Conservation (phyloP, 768 basidiomycete species). For the Termitomyces bulborhizus region DNA sequence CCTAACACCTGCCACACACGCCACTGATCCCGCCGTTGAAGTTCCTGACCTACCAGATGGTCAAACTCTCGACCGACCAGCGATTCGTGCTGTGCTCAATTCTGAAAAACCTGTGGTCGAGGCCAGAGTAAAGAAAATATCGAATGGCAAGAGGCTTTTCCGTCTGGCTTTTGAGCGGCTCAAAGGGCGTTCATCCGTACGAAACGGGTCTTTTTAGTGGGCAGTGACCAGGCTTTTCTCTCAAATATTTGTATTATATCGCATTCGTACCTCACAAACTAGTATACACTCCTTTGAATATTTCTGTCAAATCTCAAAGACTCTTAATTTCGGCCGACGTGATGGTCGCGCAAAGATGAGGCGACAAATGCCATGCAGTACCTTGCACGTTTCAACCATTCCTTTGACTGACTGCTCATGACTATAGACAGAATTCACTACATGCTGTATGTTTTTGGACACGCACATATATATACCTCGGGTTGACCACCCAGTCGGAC, state of each 20-base stretch:
- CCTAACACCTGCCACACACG: conserved; percentile 39
- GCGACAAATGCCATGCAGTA: too few relatives aligned
- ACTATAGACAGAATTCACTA: background rate
- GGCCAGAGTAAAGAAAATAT: conserved; percentile 16
- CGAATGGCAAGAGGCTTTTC: conserved; percentile 26
- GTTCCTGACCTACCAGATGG: conserved; percentile 37
- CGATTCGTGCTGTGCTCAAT: conserved; percentile 1
- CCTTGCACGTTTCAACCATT: background rate
- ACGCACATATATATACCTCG: too few relatives aligned
- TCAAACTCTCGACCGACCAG: conserved; percentile 25
- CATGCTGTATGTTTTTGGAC: background rate
- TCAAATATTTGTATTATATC: background rate
- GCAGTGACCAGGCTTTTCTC: background rate
- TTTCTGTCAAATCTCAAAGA: background rate
- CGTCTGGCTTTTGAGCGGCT: conserved; percentile 26
- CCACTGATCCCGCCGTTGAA: conserved; percentile 34
- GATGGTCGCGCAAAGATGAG: background rate
- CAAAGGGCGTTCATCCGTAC: conserved; percentile 7
- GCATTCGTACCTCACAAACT: conserved; percentile 1
- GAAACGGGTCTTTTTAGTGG: conserved; percentile 6
- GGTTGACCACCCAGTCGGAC: too few relatives aligned
- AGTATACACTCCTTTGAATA: conserved; percentile 4
- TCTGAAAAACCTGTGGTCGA: background rate
- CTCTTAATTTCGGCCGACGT: background rate
- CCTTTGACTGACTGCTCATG: background rate